Percentiles rank a stretch among this genome's conserved stretches.
phyloP scores from a whole-genome alignment of 1,284 basidiomycete genomes.

The Cystobasidium sp. region DNA sequence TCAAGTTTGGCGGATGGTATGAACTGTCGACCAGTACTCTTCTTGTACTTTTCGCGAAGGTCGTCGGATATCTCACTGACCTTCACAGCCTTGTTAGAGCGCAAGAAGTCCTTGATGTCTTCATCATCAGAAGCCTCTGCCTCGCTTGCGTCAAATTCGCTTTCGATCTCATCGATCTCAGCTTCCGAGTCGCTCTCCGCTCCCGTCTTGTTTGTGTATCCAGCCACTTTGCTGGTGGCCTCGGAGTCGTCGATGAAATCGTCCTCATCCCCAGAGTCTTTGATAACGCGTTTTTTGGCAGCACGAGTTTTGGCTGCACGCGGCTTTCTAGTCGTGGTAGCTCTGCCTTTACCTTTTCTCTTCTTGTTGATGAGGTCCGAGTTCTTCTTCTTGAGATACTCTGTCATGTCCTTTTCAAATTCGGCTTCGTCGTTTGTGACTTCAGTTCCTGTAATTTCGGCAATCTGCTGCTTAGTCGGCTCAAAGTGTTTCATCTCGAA shows the following conservation, averaged over 20 bases:
- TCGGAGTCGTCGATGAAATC: conserved; percentile 54
- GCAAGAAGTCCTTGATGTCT: conserved; percentile 3
- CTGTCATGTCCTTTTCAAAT: conserved; percentile 11
- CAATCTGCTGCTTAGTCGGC: conserved; percentile 47
- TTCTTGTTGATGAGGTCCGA: conserved; percentile 42
- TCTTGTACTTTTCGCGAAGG: background rate
- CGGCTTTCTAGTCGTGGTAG: background rate
- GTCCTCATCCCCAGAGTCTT: conserved; percentile 43
- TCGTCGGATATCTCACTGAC: background rate
- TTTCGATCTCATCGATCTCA: conserved; percentile 2
- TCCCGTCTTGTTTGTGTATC: conserved; percentile 33
- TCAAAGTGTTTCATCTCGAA: conserved; percentile 47
- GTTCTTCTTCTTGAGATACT: conserved; percentile 36
- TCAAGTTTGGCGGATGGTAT: conserved; percentile 30
- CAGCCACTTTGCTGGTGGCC: background rate
- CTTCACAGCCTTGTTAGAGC: conserved; percentile 2
- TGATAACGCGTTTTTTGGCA: conserved; percentile 17
- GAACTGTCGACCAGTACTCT: conserved; percentile 11
- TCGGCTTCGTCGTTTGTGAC: background rate
- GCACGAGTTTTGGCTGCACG: conserved; percentile 23
- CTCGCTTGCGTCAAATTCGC: background rate
- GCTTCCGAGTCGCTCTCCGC: conserved; percentile 16
- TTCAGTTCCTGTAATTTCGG: conserved; percentile 20
- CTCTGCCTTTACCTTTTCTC: conserved; percentile 16
- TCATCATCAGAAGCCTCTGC: background rate